A percentile compares a stretch with the other conserved stretches of the same genome.
phyloP scores from a whole-genome alignment of 2,329 filamentous ascomycete species.

The Mariannaea elegans region DNA sequence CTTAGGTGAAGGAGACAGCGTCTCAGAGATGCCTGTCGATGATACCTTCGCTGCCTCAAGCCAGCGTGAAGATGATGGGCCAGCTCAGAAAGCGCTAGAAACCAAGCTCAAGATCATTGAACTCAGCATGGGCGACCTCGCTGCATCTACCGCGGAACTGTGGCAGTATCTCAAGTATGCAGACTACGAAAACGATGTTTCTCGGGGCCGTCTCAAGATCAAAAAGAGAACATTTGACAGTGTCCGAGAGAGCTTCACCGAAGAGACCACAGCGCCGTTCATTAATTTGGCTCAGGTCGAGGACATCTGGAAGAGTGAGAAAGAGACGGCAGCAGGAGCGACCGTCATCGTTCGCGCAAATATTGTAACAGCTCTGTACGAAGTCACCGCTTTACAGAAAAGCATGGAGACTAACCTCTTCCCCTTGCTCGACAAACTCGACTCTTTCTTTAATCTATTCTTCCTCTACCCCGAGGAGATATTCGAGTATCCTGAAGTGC shows the following conservation, averaged over 20 bases:
- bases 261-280: conserved; percentile 33
- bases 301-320: not conserved
- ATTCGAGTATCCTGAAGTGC: conserved; percentile 33
- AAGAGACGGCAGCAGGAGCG: conserved; percentile 6
- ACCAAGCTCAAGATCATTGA: conserved; percentile 34
- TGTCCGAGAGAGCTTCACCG: conserved; percentile 38
- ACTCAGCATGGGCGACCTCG: conserved; percentile 40
- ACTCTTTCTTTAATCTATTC: conserved; percentile 42
- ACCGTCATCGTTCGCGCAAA: conserved; percentile 46
- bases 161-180: conserved; percentile 37
- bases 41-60: conserved; percentile 2
- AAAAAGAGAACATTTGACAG: conserved; percentile 40
- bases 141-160: conserved; percentile 38
- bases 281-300: conserved; percentile 39
- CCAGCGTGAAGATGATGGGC: conserved; percentile 13
- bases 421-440: conserved; percentile 44
- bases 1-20: conserved; percentile 22
- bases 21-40: not conserved
- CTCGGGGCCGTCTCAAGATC: conserved; percentile 33
- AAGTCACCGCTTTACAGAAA: conserved; percentile 29
- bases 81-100: conserved; percentile 23
- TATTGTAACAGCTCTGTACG: conserved; percentile 46
- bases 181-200: conserved; percentile 30
- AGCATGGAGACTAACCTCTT: conserved; percentile 24
- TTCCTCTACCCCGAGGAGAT: conserved; percentile 35